Evolutionary conservation across 2,329 filamentous ascomycete genomes (phyloP).

Genomic region (Zymoseptoria brevis): DNA sequence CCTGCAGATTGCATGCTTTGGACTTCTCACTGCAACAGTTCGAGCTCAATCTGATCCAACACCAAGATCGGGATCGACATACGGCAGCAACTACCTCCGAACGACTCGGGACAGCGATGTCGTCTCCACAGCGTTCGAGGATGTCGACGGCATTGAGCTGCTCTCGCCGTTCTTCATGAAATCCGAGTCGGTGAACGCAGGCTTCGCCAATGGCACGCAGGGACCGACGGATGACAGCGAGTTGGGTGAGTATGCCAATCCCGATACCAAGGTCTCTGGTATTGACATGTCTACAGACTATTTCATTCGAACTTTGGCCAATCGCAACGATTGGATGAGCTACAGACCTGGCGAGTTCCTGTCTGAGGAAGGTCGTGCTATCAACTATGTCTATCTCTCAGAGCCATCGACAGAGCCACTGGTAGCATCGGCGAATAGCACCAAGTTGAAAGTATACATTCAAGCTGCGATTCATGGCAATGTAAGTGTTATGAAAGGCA

Average conservation of each 20-base stretch:
- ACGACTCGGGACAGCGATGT: slow-evolving; percentile 6
- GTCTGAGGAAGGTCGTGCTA: slow-evolving; percentile 13
- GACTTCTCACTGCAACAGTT: background rate
- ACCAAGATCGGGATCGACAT: background rate
- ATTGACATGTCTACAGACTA: slow-evolving; percentile 5
- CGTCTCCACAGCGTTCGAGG: slow-evolving; percentile 10
- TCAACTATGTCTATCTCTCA: slow-evolving; percentile 9
- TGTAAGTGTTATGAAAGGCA: background rate
- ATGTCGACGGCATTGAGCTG: slow-evolving; percentile 15
- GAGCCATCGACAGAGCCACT: slow-evolving; percentile 1
- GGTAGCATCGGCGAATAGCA: slow-evolving; percentile 1
- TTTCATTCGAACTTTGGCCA: slow-evolving; percentile 10
- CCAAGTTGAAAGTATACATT: slow-evolving; percentile 31
- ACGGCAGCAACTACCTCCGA: slow-evolving; percentile 1
- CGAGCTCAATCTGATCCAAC: background rate
- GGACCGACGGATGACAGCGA: slow-evolving; percentile 17
- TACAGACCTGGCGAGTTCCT: slow-evolving; percentile 12
- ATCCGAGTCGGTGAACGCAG: slow-evolving; percentile 11
- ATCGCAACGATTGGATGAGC: slow-evolving; percentile 14
- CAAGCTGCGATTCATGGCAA: slow-evolving; percentile 33
- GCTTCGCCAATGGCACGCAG: slow-evolving; percentile 16
- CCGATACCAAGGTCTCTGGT: too few relatives aligned
- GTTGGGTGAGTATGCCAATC: slow-evolving; percentile 1
- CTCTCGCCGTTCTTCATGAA: slow-evolving; percentile 16
- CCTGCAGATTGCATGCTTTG: background rate